Conservation (phyloP, 139 green algal genomes). For the Limnomonas spitsbergensis region DNA sequence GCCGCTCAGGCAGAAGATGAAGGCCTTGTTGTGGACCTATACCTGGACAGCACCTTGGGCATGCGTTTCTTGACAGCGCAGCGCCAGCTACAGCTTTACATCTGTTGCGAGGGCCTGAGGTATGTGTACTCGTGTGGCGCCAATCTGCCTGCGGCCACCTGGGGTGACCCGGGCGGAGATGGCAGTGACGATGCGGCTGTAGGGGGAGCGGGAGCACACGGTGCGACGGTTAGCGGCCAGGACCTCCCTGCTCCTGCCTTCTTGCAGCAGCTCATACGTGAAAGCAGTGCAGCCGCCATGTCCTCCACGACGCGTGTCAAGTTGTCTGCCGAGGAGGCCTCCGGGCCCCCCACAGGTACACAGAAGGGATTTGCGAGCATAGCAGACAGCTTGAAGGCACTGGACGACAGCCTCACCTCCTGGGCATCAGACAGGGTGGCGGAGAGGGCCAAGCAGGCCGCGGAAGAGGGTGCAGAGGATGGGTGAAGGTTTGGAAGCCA, state of each 20-base stretch:
- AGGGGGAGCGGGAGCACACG: neutral
- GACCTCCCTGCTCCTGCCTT: neutral
- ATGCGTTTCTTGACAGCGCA: neutral
- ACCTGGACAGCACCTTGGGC: neutral
- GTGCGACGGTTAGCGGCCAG: neutral
- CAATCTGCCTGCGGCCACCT: neutral
- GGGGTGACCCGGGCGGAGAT: neutral
- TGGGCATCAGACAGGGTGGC: neutral
- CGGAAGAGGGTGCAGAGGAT: neutral
- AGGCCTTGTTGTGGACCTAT: neutral
- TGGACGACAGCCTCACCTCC: neutral
- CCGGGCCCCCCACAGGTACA: neutral
- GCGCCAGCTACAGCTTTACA: neutral
- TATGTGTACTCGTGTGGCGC: neutral
- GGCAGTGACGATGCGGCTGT: neutral
- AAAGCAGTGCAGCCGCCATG: neutral
- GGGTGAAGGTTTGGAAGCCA: neutral
- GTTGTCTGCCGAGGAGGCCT: neutral
- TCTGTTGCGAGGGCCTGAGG: neutral
- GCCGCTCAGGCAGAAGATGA: no score
- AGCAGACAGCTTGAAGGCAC: neutral
- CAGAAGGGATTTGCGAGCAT: neutral
- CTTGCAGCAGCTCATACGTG: neutral
- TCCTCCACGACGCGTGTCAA: neutral
- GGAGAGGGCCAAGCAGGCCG: neutral